Conservation (phyloP, 306 rosid genomes). For the Corylus heterophylla region DNA sequence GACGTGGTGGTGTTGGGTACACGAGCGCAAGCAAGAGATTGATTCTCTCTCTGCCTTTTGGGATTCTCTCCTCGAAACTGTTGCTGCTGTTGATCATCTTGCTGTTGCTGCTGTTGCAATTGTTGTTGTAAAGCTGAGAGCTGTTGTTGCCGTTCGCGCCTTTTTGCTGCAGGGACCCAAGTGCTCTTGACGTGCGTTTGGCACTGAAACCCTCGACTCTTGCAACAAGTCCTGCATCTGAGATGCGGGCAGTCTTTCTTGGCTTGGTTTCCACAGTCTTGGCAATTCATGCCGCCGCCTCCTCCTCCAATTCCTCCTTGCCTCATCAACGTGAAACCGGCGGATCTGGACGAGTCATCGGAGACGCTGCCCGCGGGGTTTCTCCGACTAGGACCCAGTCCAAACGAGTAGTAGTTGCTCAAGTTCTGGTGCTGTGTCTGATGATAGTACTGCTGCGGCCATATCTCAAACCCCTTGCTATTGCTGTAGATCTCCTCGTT, state of each 20-base stretch:
- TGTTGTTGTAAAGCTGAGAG: constrained; percentile 54
- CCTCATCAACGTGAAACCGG: constrained; percentile 67
- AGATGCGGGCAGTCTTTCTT: constrained; percentile 86
- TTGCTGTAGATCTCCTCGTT: constrained; percentile 79
- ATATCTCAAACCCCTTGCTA: constrained; percentile 70
- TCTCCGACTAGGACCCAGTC: constrained; percentile 61
- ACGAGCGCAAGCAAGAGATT: constrained; percentile 61
- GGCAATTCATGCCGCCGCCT: constrained; percentile 67
- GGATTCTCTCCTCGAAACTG: constrained; percentile 43
- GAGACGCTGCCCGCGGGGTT: constrained; percentile 43
- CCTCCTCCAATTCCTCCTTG: constrained; percentile 45
- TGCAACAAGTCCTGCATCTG: constrained; percentile 91
- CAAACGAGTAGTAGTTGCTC: constrained; percentile 62
- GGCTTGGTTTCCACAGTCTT: constrained; percentile 95
- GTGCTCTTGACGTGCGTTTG: constrained; percentile 95
- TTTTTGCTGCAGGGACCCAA: constrained; percentile 95
- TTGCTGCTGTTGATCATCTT: constrained; percentile 15
- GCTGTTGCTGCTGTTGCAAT: constrained; percentile 35
- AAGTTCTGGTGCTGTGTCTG: constrained; percentile 41
- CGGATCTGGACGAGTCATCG: constrained; percentile 58
- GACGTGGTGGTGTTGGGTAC: constrained; percentile 65
- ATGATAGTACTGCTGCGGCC: constrained; percentile 57
- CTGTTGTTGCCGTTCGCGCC: constrained; percentile 86
- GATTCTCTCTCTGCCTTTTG: constrained; percentile 58
- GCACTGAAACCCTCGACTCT: constrained; percentile 94